Evolutionary conservation across 345 rosid species (phyloP).

Genomic region (Laguncularia racemosa): DNA sequence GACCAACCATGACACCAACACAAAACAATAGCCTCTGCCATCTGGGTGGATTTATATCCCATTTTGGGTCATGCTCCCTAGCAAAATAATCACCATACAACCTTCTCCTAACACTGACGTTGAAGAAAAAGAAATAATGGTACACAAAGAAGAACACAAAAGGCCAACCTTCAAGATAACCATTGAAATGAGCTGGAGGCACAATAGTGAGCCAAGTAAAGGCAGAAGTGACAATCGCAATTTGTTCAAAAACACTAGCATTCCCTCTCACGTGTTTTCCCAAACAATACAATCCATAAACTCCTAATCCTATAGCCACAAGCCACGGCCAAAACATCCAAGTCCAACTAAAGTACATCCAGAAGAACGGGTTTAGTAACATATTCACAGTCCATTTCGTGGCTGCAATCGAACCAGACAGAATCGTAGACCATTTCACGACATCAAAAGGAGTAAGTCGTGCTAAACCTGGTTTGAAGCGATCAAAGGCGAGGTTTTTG

Average conservation of each 20-base stretch:
- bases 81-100: conserved; percentile 70
- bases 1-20: conserved; percentile 52
- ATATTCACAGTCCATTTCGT: conserved; percentile 47
- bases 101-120: conserved; percentile 64
- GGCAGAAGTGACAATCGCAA: conserved; percentile 57
- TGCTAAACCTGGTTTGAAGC: conserved; percentile 28
- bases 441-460: conserved; percentile 41
- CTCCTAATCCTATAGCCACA: conserved; percentile 48
- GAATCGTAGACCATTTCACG: conserved; percentile 46
- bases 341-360: conserved; percentile 92
- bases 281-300: conserved; percentile 54
- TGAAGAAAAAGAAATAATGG: conserved; percentile 86
- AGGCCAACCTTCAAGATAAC: conserved; percentile 91
- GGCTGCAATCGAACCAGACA: conserved; percentile 46
- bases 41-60: conserved; percentile 62
- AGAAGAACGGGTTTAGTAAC: conserved; percentile 63
- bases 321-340: conserved; percentile 96
- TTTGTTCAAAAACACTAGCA: conserved; percentile 69
- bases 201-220: conserved; percentile 85
- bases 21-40: conserved; percentile 54
- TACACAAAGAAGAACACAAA: conserved; percentile 76
- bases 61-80: conserved; percentile 62
- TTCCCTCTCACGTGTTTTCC: conserved; percentile 50
- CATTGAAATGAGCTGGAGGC: conserved; percentile 77
- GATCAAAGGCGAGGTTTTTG: conserved; percentile 28